Conservation (phyloP, 139 green algal genomes). For the Coelastrella sp. region DNA sequence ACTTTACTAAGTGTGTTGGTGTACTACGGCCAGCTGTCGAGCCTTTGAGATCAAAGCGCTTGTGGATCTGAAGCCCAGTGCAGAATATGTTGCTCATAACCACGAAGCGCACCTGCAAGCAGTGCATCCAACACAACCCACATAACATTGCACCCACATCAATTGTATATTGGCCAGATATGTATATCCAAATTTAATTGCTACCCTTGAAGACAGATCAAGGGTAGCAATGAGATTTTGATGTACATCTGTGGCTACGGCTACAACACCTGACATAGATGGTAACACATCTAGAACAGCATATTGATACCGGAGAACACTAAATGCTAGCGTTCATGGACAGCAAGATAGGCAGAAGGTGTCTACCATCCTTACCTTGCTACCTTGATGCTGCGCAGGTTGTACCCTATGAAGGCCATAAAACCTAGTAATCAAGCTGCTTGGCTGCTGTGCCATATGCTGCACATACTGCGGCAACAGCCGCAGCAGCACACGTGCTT, state of each 20-base stretch:
- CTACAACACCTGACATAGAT: too few species aligned
- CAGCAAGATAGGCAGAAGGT: neutral
- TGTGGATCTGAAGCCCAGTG: conserved; percentile 87
- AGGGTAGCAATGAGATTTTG: neutral
- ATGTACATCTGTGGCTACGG: too few species aligned
- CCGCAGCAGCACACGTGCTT: conserved; percentile 63
- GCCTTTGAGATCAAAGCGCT: conserved; percentile 95
- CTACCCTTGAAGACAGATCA: neutral
- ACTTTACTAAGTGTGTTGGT: neutral
- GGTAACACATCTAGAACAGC: too few species aligned
- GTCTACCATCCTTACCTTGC: conserved; percentile 61
- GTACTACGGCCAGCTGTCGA: conserved; percentile 69
- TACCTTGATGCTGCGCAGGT: conserved; percentile 57
- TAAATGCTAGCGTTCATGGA: neutral
- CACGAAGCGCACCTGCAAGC: conserved; percentile 77
- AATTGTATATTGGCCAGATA: neutral
- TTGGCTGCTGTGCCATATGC: conserved; percentile 77
- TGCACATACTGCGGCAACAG: conserved; percentile 66
- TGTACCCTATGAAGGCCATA: conserved; percentile 87
- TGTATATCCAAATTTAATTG: too few species aligned
- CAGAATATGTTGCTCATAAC: conserved; percentile 97
- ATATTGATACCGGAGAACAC: too few species aligned
- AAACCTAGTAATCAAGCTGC: conserved; percentile 91
- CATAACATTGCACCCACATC: neutral
- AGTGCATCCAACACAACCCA: neutral